Evolutionary conservation across 2,329 filamentous ascomycete species (phyloP), one percentile per base, ranked within the genome.

Genomic region (Sporothrix euskadiensis): DNA sequence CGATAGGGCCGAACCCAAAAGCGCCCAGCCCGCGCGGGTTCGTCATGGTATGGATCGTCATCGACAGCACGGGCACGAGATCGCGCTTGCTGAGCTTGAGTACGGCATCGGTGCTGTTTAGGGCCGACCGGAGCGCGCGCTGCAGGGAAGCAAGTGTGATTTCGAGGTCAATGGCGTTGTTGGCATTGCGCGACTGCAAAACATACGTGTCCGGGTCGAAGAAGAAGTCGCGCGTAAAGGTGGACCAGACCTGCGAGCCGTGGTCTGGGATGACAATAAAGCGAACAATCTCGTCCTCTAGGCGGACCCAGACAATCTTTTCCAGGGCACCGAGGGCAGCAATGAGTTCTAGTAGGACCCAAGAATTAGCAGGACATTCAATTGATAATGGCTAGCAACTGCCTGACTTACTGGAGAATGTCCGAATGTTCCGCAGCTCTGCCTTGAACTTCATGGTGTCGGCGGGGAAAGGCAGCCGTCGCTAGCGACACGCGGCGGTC

Each of bases 251-350:
- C 85, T 98, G 95, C 9, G 94, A 97, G 74, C 96, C 95, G 79
- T 93, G 91, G 80, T 98, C 94, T 0, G 96, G 94, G 75, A 98
- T 95, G 79, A 98, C 93, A 74, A 96, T 98, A 83, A 99, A 97
- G 78, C 94, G 94, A 73, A 95, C 91, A 72, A 91, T 91, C 74
- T 94, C 91, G 83, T 97, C 89, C 83, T 95, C 93, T 47, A 99
- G 88, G 77, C 94, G 92, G 76, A 97, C 87, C 94, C 94, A 97
- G 63, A 93, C 94, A 75, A 97, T 91, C 82, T 95, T 94, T 77
- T 94, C 93, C 44, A 92, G 83, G 1, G 89, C 88, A 73, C 86
- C 88, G 75, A 92, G 84, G 16, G 89, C 89, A 12, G 88, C 87
- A 2, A 88, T 88, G 76, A 92, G 86, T 79, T 91, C 89, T 91